Conservation (phyloP, 73 alveolate genomes). For the Urostyla sp. region DNA sequence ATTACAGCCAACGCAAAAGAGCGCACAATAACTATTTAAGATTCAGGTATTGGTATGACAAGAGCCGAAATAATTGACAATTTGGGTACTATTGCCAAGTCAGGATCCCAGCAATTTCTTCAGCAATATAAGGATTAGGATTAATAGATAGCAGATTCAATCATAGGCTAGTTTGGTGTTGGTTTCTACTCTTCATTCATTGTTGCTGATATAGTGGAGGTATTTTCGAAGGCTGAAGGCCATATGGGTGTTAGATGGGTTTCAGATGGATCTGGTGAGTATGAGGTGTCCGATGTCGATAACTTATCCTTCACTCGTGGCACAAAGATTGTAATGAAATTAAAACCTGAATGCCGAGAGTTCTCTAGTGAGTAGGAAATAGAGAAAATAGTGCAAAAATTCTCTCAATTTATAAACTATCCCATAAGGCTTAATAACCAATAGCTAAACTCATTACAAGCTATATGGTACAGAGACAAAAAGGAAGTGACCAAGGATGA, state of each 20-base stretch:
- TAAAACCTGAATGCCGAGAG: slow-evolving; percentile 71
- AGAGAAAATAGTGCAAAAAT: slow-evolving; percentile 58
- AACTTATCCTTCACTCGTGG: slow-evolving; percentile 86
- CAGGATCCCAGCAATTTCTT: slow-evolving; percentile 75
- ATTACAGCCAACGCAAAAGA: slow-evolving; percentile 69
- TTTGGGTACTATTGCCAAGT: slow-evolving; percentile 84
- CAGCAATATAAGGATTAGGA: slow-evolving; percentile 68
- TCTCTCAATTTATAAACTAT: slow-evolving; percentile 74
- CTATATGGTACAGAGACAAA: slow-evolving; percentile 82
- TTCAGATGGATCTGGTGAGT: slow-evolving; percentile 84
- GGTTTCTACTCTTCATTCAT: slow-evolving; percentile 83
- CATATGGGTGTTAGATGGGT: slow-evolving; percentile 74
- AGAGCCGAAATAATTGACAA: slow-evolving; percentile 76
- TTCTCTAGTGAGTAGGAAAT: slow-evolving; percentile 69
- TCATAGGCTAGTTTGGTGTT: slow-evolving; percentile 88
- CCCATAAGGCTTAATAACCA: slow-evolving; percentile 79
- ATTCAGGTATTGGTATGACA: slow-evolving; percentile 85
- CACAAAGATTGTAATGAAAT: slow-evolving; percentile 69
- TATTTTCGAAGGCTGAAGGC: slow-evolving; percentile 71
- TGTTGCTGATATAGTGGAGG: slow-evolving; percentile 83
- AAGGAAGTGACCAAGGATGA: slow-evolving; percentile 74
- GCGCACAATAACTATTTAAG: slow-evolving; percentile 69
- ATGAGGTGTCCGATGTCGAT: slow-evolving; percentile 86
- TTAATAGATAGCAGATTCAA: slow-evolving; percentile 58
- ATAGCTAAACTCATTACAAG: slow-evolving; percentile 64